Conservation (phyloP, 768 basidiomycete genomes). For the Goffeauzyma gilvescens region DNA sequence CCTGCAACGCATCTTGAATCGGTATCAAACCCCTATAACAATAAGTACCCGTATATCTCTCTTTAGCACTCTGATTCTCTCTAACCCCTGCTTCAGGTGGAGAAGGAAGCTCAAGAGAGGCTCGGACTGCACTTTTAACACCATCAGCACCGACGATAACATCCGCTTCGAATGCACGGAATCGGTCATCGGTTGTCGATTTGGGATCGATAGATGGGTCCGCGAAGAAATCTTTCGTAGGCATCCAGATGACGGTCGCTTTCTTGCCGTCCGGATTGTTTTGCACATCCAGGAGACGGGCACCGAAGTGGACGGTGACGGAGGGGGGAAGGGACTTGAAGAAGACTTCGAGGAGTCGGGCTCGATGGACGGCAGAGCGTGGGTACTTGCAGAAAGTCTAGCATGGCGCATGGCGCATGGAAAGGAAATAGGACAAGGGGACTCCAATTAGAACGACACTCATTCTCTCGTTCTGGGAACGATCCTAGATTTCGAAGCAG, state of each 20-base stretch:
- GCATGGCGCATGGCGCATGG: background rate
- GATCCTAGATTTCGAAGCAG: too few species aligned
- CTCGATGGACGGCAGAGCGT: conserved; percentile 7
- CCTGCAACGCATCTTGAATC: conserved; percentile 1
- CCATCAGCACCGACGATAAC: conserved; percentile 8
- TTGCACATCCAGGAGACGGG: background rate
- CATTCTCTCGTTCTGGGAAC: too few species aligned
- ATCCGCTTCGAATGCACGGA: conserved; percentile 6
- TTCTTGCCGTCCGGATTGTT: background rate
- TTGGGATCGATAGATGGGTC: background rate
- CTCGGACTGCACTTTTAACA: conserved; percentile 3
- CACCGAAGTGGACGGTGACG: conserved; percentile 8
- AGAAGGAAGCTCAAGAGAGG: background rate
- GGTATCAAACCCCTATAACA: conserved; percentile 8
- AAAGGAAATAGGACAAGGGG: background rate
- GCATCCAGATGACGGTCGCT: background rate
- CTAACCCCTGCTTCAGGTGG: background rate
- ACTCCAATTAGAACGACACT: too few species aligned
- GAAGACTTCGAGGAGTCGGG: conserved; percentile 5
- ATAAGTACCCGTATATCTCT: conserved; percentile 7
- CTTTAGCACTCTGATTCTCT: background rate
- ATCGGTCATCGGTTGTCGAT: background rate
- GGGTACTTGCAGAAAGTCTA: conserved; percentile 9
- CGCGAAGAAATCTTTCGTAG: background rate
- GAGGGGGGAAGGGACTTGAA: conserved; percentile 1